A percentile compares a stretch with the other conserved stretches of the same genome.
Conservation (phyloP, 768 basidiomycete species). For the Leccinum obscurum region DNA sequence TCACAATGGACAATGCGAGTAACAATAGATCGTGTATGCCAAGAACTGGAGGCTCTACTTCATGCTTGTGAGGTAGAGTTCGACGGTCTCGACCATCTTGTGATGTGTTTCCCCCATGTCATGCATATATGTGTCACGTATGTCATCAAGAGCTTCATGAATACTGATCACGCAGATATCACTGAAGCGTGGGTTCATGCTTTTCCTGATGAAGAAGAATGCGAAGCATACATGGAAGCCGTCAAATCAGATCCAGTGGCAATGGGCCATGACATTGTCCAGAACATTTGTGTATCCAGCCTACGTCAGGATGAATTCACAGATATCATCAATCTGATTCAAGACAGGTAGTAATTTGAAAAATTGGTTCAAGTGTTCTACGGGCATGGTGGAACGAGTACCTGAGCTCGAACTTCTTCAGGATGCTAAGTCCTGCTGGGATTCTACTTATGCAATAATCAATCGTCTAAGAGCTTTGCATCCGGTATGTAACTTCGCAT, state of each 20-base stretch:
- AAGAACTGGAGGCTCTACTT: no score
- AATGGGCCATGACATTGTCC: neutral
- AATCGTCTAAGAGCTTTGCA: neutral
- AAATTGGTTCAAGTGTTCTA: neutral
- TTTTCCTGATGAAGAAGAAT: no score
- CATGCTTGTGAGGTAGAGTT: no score
- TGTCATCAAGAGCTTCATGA: no score
- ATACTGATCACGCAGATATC: no score
- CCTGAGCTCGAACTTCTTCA: neutral
- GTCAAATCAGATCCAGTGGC: neutral
- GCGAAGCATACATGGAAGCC: no score
- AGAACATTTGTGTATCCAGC: neutral
- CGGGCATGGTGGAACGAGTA: neutral
- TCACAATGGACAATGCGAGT: no score
- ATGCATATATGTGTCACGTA: no score
- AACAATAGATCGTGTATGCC: no score
- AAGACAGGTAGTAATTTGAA: neutral
- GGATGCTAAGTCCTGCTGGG: neutral
- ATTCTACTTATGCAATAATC: neutral
- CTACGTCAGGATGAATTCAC: neutral
- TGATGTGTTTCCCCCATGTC: no score
- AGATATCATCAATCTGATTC: neutral
- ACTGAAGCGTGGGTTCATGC: no score
- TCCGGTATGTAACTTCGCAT: neutral
- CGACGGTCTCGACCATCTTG: no score